Evolutionary conservation across 495 filamentous ascomycete species (phyloP), one percentile per base, ranked within the genome.

Genomic region (Podospora bellae-mahoneyi): DNA sequence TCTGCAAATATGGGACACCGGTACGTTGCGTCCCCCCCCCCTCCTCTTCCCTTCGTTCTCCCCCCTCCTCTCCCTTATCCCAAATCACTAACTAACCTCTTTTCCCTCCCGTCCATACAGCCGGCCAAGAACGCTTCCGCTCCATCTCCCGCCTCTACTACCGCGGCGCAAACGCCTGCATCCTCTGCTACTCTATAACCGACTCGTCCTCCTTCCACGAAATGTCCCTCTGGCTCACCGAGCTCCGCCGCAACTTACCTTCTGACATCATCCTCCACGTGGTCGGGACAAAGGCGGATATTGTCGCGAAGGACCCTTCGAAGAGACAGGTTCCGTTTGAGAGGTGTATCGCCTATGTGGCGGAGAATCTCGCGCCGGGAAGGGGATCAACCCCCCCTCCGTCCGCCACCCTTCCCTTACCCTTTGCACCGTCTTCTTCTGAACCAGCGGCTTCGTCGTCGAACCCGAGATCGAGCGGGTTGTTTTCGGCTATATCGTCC

Each of bases 161-260:
- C 80, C 88, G 93, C 72, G 92, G 92, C 74, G 95, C 95, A 55
- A 94, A 97, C 77, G 95, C 94, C 27, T 94, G 91, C 70, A 89
- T 99, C 65, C 87, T 99, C 48, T 97, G 92, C 83, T 99, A 99
- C 80, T 90, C 91, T 79, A 96, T 99, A 73, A 96, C 94, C 54
- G 89, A 93, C 76, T 89, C 90, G 60, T 78, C 86, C 60, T 95
- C 91, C 66, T 99, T 97, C 78, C 83, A 88, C 64, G 93, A 97
- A 77, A 97, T 99, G 93, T 92, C 92, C 68, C 86, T 89, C 61
- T 99, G 95, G 95, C 83, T 97, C 67, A 83, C 83, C 62, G 93
- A 97, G 78, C 82, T 93, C 32, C 88, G 89, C 69, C 83, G 85
- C 64, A 91, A 94, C 69, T 81, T 92, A 30, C 81, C 83, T 57